phyloP scores from a whole-genome alignment of 2,329 filamentous ascomycete genomes.

The Ophiostoma quercus region DNA sequence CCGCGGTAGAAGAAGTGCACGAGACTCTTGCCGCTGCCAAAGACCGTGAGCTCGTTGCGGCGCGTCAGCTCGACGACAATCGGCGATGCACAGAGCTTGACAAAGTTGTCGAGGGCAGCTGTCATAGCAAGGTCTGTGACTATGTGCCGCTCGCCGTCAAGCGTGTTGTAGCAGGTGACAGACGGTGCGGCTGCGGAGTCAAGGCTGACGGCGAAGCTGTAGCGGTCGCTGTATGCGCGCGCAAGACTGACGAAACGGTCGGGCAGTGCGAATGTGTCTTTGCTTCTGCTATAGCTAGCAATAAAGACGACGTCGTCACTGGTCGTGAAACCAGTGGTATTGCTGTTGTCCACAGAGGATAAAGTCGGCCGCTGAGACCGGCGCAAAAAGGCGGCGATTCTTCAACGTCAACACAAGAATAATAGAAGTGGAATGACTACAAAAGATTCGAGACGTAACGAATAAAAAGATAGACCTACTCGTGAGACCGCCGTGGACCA shows the following conservation, averaged over 20 bases:
- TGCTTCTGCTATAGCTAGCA: neutral
- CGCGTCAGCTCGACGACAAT: conserved; percentile 43
- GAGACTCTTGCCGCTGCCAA: conserved; percentile 31
- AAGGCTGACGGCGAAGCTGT: conserved; percentile 38
- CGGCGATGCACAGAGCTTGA: conserved; percentile 38
- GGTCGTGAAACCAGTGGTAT: neutral
- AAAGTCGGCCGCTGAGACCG: neutral
- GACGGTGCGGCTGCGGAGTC: conserved; percentile 16
- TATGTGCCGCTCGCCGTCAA: conserved; percentile 34
- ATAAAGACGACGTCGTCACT: neutral
- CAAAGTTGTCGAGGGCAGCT: conserved; percentile 28
- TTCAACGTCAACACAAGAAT: neutral
- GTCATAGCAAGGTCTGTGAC: conserved; percentile 35
- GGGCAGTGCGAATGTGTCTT: conserved; percentile 28
- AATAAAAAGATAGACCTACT: neutral
- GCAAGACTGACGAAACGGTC: conserved; percentile 36
- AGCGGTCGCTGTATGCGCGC: conserved; percentile 37
- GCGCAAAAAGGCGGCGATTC: neutral
- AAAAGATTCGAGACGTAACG: neutral
- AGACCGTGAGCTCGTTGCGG: conserved; percentile 39
- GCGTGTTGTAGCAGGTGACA: conserved; percentile 41
- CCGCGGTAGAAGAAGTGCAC: conserved; percentile 35
- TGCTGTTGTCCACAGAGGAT: neutral
- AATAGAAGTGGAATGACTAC: neutral
- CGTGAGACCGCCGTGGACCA: conserved; percentile 30